These are phyloP conservation scores for Cladosporium phlei DNA, from an alignment of 2,329 filamentous ascomycete species.

Conservation along the genomic window DNA sequence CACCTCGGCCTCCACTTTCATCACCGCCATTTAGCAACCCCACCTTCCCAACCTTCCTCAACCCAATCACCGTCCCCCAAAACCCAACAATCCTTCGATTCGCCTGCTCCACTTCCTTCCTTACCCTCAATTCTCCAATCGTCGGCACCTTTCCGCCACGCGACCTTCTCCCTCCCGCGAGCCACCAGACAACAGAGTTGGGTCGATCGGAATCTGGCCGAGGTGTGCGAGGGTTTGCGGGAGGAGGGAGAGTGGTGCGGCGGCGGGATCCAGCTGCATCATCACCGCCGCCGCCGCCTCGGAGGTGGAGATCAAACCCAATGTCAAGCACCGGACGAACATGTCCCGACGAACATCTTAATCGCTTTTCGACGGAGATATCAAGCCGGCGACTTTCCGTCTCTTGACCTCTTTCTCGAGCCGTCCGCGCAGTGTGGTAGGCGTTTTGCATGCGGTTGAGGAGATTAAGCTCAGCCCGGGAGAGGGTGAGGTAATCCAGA, in stretches of 20 bases:
- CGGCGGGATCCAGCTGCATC: neutral
- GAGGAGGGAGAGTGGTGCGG: neutral
- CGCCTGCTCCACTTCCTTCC: conserved; percentile 4
- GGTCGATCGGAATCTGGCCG: neutral
- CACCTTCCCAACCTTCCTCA: conserved; percentile 4
- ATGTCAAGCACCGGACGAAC: too few relatives aligned
- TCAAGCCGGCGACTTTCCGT: too few relatives aligned
- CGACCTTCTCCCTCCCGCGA: neutral
- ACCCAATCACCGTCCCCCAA: conserved; percentile 5
- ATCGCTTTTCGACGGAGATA: too few relatives aligned
- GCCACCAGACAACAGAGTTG: neutral
- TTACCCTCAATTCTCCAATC: conserved; percentile 5
- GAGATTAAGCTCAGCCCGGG: too few relatives aligned
- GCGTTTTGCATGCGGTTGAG: too few relatives aligned
- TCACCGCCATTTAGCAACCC: neutral
- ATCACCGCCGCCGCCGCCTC: neutral
- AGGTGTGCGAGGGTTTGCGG: neutral
- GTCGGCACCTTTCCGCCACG: conserved; percentile 1
- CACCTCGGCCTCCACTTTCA: neutral
- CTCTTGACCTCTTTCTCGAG: too few relatives aligned
- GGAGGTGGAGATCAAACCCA: neutral
- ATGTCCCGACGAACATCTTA: too few relatives aligned
- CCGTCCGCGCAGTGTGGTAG: too few relatives aligned
- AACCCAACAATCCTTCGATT: conserved; percentile 9
- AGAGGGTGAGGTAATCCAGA: too few relatives aligned